These are phyloP conservation scores for Verticillium tricorpus DNA, from an alignment of 2,329 filamentous ascomycete species.

Conservation along the genomic window DNA sequence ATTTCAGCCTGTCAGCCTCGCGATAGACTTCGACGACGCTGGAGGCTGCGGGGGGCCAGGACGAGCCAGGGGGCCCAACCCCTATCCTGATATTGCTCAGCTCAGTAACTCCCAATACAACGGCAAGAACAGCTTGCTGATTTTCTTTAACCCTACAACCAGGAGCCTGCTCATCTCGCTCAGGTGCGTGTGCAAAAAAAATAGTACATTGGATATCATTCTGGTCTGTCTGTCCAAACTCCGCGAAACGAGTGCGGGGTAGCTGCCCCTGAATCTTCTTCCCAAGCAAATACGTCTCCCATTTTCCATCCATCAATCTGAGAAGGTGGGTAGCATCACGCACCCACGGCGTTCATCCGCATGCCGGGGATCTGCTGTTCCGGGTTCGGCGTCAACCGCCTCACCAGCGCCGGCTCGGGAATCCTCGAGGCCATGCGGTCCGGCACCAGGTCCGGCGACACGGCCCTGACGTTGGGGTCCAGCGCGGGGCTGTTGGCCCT, in stretches of 20 bases:
- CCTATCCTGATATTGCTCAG: too few relatives aligned
- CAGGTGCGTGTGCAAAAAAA: neutral
- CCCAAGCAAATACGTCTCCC: neutral
- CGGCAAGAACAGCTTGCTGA: neutral
- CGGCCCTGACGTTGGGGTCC: slow-evolving; percentile 50
- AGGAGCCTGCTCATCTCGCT: neutral
- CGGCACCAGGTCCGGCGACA: slow-evolving; percentile 56
- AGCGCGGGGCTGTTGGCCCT: slow-evolving; percentile 47
- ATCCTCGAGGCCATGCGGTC: slow-evolving; percentile 59
- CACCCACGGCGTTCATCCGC: slow-evolving; percentile 19
- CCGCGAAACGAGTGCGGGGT: neutral
- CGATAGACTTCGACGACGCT: too few relatives aligned
- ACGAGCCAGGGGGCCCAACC: too few relatives aligned
- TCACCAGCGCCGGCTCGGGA: slow-evolving; percentile 38
- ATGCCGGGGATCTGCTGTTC: slow-evolving; percentile 33
- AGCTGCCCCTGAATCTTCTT: neutral
- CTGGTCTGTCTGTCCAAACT: neutral
- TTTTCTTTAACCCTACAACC: neutral
- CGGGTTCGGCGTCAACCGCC: slow-evolving; percentile 43
- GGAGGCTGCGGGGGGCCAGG: too few relatives aligned
- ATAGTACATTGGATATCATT: neutral
- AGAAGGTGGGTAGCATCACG: slow-evolving; percentile 8
- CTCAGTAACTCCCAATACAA: too few relatives aligned
- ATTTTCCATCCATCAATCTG: neutral
- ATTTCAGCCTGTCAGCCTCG: too few relatives aligned